These are phyloP conservation scores for Botrytis aclada DNA, from an alignment of 2,329 filamentous ascomycete species.

Conservation along the genomic window DNA sequence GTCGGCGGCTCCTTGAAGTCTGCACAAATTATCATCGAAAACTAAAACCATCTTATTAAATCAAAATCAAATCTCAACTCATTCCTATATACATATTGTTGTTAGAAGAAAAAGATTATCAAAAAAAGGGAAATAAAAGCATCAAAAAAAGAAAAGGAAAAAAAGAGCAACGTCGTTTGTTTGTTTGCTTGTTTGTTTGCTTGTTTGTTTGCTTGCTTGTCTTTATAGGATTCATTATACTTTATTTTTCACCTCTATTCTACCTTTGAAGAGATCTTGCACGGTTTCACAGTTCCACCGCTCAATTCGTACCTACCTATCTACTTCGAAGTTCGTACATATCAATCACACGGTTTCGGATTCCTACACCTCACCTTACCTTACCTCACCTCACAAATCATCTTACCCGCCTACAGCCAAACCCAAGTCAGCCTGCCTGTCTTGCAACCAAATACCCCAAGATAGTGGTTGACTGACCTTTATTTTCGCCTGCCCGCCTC, in stretches of 20 bases:
- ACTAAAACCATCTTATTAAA: neutral
- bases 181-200: neutral
- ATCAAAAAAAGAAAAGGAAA: neutral
- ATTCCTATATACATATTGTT: neutral
- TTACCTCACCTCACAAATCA: neutral
- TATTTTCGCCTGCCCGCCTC: neutral
- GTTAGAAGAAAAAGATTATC: neutral
- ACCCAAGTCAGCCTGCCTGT: neutral
- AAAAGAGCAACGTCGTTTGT: neutral
- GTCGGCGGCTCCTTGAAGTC: conserved; percentile 37
- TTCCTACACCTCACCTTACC: neutral
- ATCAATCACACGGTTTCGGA: neutral
- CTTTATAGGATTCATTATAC: neutral
- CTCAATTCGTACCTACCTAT: neutral
- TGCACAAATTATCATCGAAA: conserved; percentile 26
- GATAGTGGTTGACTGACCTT: neutral
- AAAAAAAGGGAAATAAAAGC: neutral
- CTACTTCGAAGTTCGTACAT: neutral
- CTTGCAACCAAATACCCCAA: neutral
- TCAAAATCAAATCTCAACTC: neutral
- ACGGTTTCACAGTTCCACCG: neutral
- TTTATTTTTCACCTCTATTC: neutral
- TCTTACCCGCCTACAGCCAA: neutral
- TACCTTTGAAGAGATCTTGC: neutral
- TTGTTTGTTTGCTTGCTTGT: neutral